phyloP scores from a whole-genome alignment of 495 filamentous ascomycete genomes.

The Tuber melanosporum region DNA sequence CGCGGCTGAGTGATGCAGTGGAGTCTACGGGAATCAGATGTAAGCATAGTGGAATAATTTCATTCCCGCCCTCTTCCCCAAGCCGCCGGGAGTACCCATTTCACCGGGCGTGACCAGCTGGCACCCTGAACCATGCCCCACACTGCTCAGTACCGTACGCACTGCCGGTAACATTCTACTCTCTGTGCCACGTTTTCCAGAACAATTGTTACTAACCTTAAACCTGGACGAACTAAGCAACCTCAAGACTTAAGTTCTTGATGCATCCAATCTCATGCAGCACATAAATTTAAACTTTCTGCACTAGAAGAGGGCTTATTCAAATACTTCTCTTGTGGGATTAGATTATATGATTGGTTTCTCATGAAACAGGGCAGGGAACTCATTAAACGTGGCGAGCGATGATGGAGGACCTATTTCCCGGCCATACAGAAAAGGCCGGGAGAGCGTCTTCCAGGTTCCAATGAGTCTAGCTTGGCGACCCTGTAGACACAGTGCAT shows the following conservation, averaged over 20 bases:
- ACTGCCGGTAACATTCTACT: not conserved
- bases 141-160: not conserved
- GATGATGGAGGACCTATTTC: not conserved
- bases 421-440: not conserved
- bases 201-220: not conserved
- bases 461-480: not conserved
- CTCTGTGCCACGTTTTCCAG: not conserved
- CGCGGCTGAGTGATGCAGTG: not conserved
- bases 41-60: not conserved
- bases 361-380: not conserved
- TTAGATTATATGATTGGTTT: not conserved
- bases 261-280: not conserved
- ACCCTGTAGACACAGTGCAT: not conserved
- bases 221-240: not conserved
- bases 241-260: not conserved
- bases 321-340: not conserved
- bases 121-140: not conserved
- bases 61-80: not conserved
- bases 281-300: not conserved
- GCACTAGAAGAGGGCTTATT: not conserved
- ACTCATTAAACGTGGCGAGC: not conserved
- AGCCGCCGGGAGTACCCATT: not conserved
- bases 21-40: not conserved
- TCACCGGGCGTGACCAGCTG: not conserved
- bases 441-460: not conserved